phyloP scores from a whole-genome alignment of 73 alveolate species.

The Loxodes magnus region DNA sequence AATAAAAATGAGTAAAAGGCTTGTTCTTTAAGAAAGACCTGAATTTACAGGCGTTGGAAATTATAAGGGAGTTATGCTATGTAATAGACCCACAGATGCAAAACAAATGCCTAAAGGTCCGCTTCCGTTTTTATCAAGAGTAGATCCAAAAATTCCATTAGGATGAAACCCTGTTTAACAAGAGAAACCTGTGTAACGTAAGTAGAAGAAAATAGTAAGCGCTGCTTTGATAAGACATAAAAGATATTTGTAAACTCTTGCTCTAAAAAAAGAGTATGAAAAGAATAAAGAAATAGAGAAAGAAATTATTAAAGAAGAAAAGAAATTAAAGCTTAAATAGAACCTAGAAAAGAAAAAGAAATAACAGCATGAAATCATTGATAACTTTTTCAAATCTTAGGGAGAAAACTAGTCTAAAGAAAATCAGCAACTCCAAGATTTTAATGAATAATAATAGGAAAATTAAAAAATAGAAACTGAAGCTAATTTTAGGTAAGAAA shows the following conservation, averaged over 20 bases:
- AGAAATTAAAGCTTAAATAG: constrained; percentile 31
- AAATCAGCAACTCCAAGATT: constrained; percentile 4
- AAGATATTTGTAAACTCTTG: constrained; percentile 25
- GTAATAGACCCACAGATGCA: constrained; percentile 77
- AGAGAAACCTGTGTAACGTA: constrained; percentile 15
- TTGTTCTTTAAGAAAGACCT: no score
- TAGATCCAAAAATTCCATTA: constrained; percentile 45
- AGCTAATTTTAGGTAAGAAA: not conserved
- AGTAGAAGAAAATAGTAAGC: constrained; percentile 29
- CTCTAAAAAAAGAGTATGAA: constrained; percentile 37
- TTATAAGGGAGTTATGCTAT: constrained; percentile 88
- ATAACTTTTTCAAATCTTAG: no score
- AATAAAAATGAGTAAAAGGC: no score
- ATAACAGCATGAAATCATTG: constrained; percentile 24
- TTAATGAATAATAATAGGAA: constrained; percentile 33
- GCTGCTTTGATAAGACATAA: constrained; percentile 29
- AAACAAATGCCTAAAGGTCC: constrained; percentile 41
- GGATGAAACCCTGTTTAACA: constrained; percentile 66
- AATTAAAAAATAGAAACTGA: not conserved
- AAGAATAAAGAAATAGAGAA: constrained; percentile 48
- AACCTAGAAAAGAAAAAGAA: constrained; percentile 29
- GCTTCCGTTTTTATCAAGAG: constrained; percentile 69
- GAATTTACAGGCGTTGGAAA: constrained; percentile 69
- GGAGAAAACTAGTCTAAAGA: constrained; percentile 13
- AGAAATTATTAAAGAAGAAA: constrained; percentile 25